These are phyloP conservation scores for Nakazawaea sp. DNA, from an alignment of 805 yeast species.

Conservation along the genomic window DNA sequence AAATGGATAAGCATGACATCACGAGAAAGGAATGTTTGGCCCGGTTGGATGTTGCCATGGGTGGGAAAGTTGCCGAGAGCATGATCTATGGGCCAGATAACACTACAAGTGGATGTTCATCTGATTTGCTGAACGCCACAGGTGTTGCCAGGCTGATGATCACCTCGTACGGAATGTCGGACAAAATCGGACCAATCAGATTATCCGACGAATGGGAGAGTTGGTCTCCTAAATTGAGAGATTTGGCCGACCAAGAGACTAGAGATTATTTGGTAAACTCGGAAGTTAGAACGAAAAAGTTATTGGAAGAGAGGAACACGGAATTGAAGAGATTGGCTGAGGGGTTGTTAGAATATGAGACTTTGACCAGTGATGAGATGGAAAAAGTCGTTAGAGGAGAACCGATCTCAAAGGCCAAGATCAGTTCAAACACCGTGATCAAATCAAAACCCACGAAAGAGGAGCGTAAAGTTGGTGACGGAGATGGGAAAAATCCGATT, in stretches of 20 bases:
- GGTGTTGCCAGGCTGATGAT: constrained; percentile 95
- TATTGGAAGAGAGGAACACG: constrained; percentile 51
- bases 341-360: constrained; percentile 92
- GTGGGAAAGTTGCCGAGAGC: constrained; percentile 97
- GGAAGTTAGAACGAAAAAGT: constrained; percentile 69
- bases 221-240: constrained; percentile 87
- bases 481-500: constrained; percentile 7
- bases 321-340: constrained; percentile 87
- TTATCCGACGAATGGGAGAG: constrained; percentile 88
- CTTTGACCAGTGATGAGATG: constrained; percentile 86
- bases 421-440: constrained; percentile 69
- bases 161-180: constrained; percentile 94
- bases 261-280: constrained; percentile 66
- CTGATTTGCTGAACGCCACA: constrained; percentile 87
- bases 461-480: constrained; percentile 9
- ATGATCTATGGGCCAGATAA: constrained; percentile 84
- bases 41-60: constrained; percentile 95
- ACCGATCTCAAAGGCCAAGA: constrained; percentile 58
- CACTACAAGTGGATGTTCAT: constrained; percentile 92
- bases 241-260: constrained; percentile 90
- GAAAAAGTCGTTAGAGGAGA: constrained; percentile 81
- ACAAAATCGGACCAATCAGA: constrained; percentile 85
- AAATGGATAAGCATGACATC: constrained; percentile 94
- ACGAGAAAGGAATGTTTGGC: constrained; percentile 88
- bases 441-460: constrained; percentile 24